A percentile compares a stretch with the other conserved stretches of the same genome.
Evolutionary conservation across 495 filamentous ascomycete genomes (phyloP).

Genomic region (Poronia punctata): DNA sequence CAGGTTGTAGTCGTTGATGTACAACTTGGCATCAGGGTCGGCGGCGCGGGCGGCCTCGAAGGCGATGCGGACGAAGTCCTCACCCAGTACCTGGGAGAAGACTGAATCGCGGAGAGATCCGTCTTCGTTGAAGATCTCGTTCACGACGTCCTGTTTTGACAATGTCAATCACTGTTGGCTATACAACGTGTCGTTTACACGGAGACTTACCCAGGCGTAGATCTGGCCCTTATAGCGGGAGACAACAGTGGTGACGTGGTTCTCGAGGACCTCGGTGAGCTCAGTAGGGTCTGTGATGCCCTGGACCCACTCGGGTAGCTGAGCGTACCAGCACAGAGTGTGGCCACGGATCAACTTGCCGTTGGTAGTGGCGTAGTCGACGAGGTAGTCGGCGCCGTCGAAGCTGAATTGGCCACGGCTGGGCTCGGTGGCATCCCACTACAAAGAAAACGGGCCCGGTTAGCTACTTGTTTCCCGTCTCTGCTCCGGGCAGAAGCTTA

Average conservation of each 20-base stretch:
- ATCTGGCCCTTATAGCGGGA: constrained; percentile 57
- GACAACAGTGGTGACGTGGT: constrained; percentile 52
- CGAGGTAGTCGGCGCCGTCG: constrained; percentile 46
- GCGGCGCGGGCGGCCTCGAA: constrained; percentile 53
- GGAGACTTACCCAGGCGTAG: constrained; percentile 45
- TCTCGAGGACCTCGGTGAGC: constrained; percentile 50
- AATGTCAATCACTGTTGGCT: too few species aligned
- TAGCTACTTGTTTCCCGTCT: neutral
- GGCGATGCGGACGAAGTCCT: constrained; percentile 52
- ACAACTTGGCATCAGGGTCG: constrained; percentile 53
- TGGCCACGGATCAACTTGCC: constrained; percentile 56
- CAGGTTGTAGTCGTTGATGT: constrained; percentile 67
- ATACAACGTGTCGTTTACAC: too few species aligned
- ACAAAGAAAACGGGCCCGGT: neutral
- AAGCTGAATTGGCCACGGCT: constrained; percentile 45
- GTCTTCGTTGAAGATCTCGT: constrained; percentile 62
- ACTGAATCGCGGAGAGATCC: constrained; percentile 48
- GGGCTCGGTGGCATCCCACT: constrained; percentile 49
- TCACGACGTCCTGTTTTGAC: constrained; percentile 57
- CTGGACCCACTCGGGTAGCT: constrained; percentile 56
- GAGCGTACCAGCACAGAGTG: constrained; percentile 58
- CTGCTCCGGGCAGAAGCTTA: neutral
- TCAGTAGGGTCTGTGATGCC: constrained; percentile 42
- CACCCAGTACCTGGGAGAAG: constrained; percentile 54
- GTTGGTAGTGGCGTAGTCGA: constrained; percentile 52